Percentiles rank a stretch among this genome's conserved stretches.
Conservation (phyloP, 2,329 filamentous ascomycete genomes). For the Septoria linicola region DNA sequence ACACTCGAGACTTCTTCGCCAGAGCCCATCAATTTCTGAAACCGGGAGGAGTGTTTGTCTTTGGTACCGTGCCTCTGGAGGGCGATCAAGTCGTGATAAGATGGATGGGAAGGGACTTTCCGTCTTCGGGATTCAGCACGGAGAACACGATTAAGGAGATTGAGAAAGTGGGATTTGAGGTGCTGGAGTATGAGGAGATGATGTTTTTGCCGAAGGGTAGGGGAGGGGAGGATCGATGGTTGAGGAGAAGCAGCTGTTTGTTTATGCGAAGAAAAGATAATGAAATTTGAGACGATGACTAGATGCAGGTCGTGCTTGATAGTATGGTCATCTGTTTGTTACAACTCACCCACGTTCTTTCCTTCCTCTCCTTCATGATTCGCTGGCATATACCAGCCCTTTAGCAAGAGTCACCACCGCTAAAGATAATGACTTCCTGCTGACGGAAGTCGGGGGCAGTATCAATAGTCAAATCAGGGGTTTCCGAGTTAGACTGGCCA, state of each 20-base stretch:
- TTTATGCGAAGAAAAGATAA: constrained; percentile 6
- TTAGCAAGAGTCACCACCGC: too few relatives aligned
- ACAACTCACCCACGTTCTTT: too few relatives aligned
- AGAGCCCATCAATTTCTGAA: not conserved
- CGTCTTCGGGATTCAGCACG: not conserved
- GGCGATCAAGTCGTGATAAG: not conserved
- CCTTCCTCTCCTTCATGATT: too few relatives aligned
- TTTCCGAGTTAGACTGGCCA: too few relatives aligned
- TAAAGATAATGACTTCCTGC: too few relatives aligned
- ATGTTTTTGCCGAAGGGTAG: not conserved
- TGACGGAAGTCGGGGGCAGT: too few relatives aligned
- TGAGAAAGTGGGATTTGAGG: constrained; percentile 7
- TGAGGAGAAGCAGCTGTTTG: constrained; percentile 5
- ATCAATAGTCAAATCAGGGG: too few relatives aligned
- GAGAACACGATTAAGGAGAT: not conserved
- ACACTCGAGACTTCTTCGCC: constrained; percentile 4
- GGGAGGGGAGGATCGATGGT: not conserved
- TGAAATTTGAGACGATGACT: too few relatives aligned
- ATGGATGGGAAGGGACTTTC: constrained; percentile 9
- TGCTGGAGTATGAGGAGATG: not conserved
- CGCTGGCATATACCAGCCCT: too few relatives aligned
- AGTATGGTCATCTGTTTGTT: too few relatives aligned
- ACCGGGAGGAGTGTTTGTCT: not conserved
- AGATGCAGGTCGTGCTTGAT: too few relatives aligned
- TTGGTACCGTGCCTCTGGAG: constrained; percentile 2